A percentile compares a stretch with the other conserved stretches of the same genome.
phyloP scores from a whole-genome alignment of 352 stramenopile species.

The Pythium sukuiense region DNA sequence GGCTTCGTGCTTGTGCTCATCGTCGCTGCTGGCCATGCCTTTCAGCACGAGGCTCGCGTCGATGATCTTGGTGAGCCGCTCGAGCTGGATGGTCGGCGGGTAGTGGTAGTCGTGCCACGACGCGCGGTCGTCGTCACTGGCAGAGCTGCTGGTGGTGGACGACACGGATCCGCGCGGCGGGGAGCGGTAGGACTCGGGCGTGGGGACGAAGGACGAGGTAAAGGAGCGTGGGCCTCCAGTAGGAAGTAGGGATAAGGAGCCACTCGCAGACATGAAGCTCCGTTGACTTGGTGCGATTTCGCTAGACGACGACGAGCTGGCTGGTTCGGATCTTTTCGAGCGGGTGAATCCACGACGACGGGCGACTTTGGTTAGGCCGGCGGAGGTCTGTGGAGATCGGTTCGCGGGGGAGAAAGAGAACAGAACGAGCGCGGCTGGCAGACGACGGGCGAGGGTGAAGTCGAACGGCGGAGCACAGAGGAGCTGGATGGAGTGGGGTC shows the following conservation, averaged over 20 bases:
- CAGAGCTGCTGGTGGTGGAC: constrained; percentile 7
- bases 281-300: constrained; percentile 4
- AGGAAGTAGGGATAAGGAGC: constrained; percentile 34
- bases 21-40: constrained; percentile 38
- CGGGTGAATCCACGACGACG: constrained; percentile 2
- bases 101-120: constrained; percentile 22
- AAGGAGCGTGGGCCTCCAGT: constrained; percentile 42
- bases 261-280: constrained; percentile 46
- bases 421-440: constrained; percentile 14
- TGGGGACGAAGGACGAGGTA: constrained; percentile 26
- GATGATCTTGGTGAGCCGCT: constrained; percentile 42
- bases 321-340: not conserved
- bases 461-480: constrained; percentile 10
- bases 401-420: constrained; percentile 6
- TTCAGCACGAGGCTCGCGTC: constrained; percentile 42
- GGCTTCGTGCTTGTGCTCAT: constrained; percentile 35
- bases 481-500: constrained; percentile 1
- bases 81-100: constrained; percentile 38
- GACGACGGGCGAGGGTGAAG: no score
- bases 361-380: constrained; percentile 12
- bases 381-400: constrained; percentile 16
- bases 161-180: constrained; percentile 20
- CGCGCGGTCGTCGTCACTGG: constrained; percentile 12
- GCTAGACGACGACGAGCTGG: not conserved
- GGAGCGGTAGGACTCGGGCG: constrained; percentile 34